These are phyloP conservation scores for Calonectria pauciramosa DNA, from an alignment of 2,329 filamentous ascomycete genomes.

Conservation along the genomic window DNA sequence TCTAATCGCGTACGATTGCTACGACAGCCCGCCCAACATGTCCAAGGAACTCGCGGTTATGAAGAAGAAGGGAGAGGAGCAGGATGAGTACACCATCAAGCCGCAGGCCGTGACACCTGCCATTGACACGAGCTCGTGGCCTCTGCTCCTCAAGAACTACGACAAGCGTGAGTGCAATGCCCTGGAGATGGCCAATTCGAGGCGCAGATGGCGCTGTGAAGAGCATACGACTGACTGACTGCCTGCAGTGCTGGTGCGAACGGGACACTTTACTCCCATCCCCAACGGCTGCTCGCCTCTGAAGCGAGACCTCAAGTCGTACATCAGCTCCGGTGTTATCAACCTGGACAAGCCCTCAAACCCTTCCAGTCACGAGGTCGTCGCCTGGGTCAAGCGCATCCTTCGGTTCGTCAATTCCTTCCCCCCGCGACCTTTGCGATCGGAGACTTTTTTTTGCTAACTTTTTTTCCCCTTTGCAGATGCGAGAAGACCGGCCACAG, in stretches of 20 bases:
- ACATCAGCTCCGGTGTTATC: conserved; percentile 97
- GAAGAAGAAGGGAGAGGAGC: conserved; percentile 57
- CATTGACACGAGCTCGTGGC: conserved; percentile 91
- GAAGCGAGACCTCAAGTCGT: conserved; percentile 96
- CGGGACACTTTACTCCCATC: conserved; percentile 97
- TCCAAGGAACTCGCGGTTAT: conserved; percentile 61
- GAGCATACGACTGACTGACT: conserved; percentile 43
- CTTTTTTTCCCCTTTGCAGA: conserved; percentile 39
- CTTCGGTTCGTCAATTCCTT: conserved; percentile 73
- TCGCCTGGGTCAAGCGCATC: conserved; percentile 99
- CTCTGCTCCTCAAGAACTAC: conserved; percentile 95
- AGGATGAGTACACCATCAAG: conserved; percentile 90
- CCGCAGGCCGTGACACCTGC: conserved; percentile 84
- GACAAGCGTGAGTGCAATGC: conserved; percentile 78
- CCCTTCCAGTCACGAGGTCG: conserved; percentile 97
- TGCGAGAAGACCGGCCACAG: conserved; percentile 97
- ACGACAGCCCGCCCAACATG: conserved; percentile 48
- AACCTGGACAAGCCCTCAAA: conserved; percentile 92
- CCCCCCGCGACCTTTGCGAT: conserved; percentile 11
- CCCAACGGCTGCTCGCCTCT: conserved; percentile 91
- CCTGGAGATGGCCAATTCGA: conserved; percentile 17
- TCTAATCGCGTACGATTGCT: conserved; percentile 25
- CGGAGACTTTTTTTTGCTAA: conserved; percentile 25
- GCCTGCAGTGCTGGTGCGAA: conserved; percentile 84
- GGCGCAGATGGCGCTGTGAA: conserved; percentile 24